Conservation (phyloP, 2,329 filamentous ascomycete species). For the Fusarium sp. region DNA sequence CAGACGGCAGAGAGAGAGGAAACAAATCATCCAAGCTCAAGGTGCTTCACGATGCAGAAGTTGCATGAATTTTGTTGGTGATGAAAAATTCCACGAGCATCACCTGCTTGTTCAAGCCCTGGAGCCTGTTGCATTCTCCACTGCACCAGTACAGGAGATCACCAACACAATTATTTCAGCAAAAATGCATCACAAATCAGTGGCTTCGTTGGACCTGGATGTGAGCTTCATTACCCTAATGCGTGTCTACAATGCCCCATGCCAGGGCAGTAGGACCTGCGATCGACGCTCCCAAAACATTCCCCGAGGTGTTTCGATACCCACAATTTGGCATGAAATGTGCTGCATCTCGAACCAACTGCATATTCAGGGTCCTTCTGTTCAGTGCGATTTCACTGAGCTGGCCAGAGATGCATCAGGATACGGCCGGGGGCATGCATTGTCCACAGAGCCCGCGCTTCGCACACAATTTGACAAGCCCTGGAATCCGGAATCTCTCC, state of each 20-base stretch:
- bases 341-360: slow-evolving; percentile 41
- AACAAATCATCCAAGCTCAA: slow-evolving; percentile 3
- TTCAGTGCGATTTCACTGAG: slow-evolving; percentile 17
- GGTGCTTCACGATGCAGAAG: slow-evolving; percentile 22
- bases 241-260: slow-evolving; percentile 33
- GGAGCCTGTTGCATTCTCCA: slow-evolving; percentile 24
- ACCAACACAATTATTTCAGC: slow-evolving; percentile 34
- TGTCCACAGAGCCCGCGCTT: slow-evolving; percentile 26
- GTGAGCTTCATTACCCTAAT: slow-evolving; percentile 6
- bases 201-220: slow-evolving; percentile 8
- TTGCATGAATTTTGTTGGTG: slow-evolving; percentile 41
- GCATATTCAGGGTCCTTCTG: slow-evolving; percentile 41
- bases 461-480: slow-evolving; percentile 15
- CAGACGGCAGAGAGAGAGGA: not conserved
- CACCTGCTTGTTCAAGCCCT: slow-evolving; percentile 40
- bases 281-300: slow-evolving; percentile 36
- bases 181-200: slow-evolving; percentile 23
- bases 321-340: slow-evolving; percentile 19
- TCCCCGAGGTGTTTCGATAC: slow-evolving; percentile 25
- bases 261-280: slow-evolving; percentile 30
- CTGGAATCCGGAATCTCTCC: slow-evolving; percentile 22
- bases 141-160: slow-evolving; percentile 20
- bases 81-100: slow-evolving; percentile 16
- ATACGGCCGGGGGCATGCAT: slow-evolving; percentile 9
- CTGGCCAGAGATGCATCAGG: slow-evolving; percentile 22